A percentile compares a stretch with the other conserved stretches of the same genome.
Evolutionary conservation across 2,329 filamentous ascomycete species (phyloP).

Genomic region (Achaetomium macrosporum): DNA sequence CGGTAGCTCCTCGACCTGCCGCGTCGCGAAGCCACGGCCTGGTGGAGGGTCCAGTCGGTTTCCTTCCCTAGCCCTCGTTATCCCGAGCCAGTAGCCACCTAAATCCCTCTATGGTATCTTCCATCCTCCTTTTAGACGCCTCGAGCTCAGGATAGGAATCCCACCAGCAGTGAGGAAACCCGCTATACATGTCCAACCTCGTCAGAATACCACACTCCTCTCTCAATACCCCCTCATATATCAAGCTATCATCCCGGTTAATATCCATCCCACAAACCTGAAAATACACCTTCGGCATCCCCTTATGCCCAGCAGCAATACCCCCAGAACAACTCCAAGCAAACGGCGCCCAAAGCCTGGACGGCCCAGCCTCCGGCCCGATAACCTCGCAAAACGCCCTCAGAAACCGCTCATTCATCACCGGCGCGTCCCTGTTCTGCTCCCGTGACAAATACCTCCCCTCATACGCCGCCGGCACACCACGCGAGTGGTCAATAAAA

Average conservation of each 20-base stretch:
- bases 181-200: constrained; percentile 3
- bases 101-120: constrained; percentile 1
- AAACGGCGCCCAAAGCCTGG: constrained; percentile 4
- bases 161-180: constrained; percentile 7
- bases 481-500: constrained; percentile 6
- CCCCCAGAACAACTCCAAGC: not conserved
- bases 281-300: constrained; percentile 5
- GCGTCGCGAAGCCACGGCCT: too few relatives aligned
- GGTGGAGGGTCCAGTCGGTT: too few relatives aligned
- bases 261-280: constrained; percentile 7
- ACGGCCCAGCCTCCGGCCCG: not conserved
- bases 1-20: too few relatives aligned
- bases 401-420: constrained; percentile 28
- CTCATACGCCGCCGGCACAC: constrained; percentile 33
- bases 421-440: constrained; percentile 36
- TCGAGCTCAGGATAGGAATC: constrained; percentile 5
- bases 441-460: constrained; percentile 34
- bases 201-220: constrained; percentile 7
- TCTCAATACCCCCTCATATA: constrained; percentile 5
- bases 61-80: not conserved
- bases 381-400: constrained; percentile 2
- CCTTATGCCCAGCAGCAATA: not conserved
- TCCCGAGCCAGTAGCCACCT: constrained; percentile 6
- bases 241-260: constrained; percentile 5
- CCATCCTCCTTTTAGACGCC: not conserved